These are phyloP conservation scores for Isoetes engelmannii DNA, from an alignment of 83 land plant species.

Conservation along the genomic window DNA sequence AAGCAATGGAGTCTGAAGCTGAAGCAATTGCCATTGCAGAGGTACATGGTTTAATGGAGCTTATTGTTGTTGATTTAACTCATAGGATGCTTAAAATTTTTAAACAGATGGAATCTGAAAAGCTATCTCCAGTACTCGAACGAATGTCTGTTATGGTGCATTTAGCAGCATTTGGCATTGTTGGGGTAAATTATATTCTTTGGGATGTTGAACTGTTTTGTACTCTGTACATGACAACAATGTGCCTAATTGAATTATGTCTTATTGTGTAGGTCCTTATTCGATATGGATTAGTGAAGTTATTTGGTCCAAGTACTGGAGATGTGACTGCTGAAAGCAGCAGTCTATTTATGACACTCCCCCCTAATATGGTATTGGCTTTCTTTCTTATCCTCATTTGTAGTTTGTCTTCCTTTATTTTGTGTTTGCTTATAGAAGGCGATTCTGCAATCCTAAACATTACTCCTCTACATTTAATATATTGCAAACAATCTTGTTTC, in stretches of 20 bases:
- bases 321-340: constrained; percentile 45
- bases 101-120: too few species aligned
- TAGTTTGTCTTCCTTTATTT: too few species aligned
- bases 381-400: constrained; percentile 11
- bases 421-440: too few species aligned
- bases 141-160: constrained; percentile 1
- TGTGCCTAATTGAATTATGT: neutral
- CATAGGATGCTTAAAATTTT: too few species aligned
- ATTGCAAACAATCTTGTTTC: too few species aligned
- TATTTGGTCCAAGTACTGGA: constrained; percentile 54
- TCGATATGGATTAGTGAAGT: constrained; percentile 60
- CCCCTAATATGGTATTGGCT: constrained; percentile 70
- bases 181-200: neutral
- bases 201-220: neutral
- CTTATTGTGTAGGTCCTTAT: constrained; percentile 43
- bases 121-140: too few species aligned
- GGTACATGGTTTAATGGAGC: too few species aligned
- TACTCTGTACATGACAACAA: neutral
- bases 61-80: too few species aligned
- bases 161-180: constrained; percentile 1
- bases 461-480: too few species aligned
- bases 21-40: too few species aligned
- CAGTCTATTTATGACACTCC: constrained; percentile 62
- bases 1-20: too few species aligned
- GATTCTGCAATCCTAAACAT: too few species aligned